phyloP scores from a whole-genome alignment of 108 stramenopile genomes.

The Nannochloropsis oceanica region DNA sequence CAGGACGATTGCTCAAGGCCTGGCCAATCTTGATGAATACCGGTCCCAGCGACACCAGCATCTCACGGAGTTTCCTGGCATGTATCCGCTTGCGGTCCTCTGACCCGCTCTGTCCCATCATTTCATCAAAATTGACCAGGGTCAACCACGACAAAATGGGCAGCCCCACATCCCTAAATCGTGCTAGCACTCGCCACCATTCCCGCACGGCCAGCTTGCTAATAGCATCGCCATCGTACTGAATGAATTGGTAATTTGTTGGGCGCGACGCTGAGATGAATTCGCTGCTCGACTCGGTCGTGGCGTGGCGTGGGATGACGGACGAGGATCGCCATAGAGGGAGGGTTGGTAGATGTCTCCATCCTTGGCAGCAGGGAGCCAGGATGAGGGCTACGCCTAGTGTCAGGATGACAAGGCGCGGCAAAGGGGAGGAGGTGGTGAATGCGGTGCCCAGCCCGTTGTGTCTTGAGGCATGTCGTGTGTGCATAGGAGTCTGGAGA shows the following conservation, averaged over 20 bases:
- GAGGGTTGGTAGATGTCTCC: too few relatives aligned
- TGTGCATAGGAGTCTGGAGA: too few relatives aligned
- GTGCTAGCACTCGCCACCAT: not conserved
- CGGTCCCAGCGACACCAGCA: slow-evolving; percentile 30
- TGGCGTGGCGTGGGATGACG: not conserved
- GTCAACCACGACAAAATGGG: not conserved
- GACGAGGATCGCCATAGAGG: too few relatives aligned
- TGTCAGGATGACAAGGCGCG: too few relatives aligned
- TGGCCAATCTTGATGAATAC: slow-evolving; percentile 63
- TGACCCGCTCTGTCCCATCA: not conserved
- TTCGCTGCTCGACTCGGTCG: not conserved
- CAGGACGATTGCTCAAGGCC: slow-evolving; percentile 76
- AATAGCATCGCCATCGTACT: not conserved
- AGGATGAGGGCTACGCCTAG: too few relatives aligned
- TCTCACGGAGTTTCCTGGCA: not conserved
- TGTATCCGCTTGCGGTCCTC: not conserved
- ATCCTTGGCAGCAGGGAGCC: too few relatives aligned
- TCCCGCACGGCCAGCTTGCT: not conserved
- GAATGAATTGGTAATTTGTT: not conserved
- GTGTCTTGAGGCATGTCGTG: too few relatives aligned
- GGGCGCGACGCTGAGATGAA: not conserved
- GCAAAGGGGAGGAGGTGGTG: too few relatives aligned
- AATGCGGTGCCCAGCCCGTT: too few relatives aligned
- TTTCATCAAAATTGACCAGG: not conserved
- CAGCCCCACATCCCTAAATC: not conserved